Conservation (phyloP, 2,329 filamentous ascomycete species). For the Phaeophleospora eucalypticola region DNA sequence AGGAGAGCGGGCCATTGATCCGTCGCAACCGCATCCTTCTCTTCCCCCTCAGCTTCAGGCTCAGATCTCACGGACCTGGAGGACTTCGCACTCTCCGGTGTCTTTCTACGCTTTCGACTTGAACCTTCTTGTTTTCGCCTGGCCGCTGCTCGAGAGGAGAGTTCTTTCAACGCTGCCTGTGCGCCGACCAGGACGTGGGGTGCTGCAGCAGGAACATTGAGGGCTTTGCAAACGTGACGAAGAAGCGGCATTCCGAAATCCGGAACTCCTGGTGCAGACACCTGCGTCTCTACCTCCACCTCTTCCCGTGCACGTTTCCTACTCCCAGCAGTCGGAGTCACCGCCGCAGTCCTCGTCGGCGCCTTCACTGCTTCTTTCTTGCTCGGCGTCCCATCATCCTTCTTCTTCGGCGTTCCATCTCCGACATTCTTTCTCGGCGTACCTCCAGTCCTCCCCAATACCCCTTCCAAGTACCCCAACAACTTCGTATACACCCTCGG, state of each 20-base stretch:
- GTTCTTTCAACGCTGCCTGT: conserved; percentile 13
- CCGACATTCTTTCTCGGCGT: conserved; percentile 23
- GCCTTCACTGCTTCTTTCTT: conserved; percentile 8
- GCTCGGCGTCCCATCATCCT: no score
- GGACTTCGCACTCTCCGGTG: conserved; percentile 11
- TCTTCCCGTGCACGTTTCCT: neutral
- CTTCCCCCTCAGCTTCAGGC: neutral
- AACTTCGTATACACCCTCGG: conserved; percentile 80
- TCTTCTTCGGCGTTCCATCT: conserved; percentile 5
- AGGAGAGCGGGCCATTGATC: conserved; percentile 19
- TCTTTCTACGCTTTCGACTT: conserved; percentile 11
- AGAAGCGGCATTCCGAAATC: conserved; percentile 35
- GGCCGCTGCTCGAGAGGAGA: conserved; percentile 6
- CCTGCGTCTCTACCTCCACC: conserved; percentile 10
- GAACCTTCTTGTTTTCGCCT: conserved; percentile 1
- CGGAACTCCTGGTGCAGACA: conserved; percentile 9
- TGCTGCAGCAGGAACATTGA: conserved; percentile 13
- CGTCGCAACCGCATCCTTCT: conserved; percentile 1
- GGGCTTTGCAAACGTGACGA: conserved; percentile 49
- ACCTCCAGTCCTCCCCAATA: conserved; percentile 53
- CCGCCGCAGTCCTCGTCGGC: conserved; percentile 1
- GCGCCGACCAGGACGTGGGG: conserved; percentile 23
- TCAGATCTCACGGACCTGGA: neutral
- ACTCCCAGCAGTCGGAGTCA: neutral
- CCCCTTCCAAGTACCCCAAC: conserved; percentile 72